A percentile compares a stretch with the other conserved stretches of the same genome.
Evolutionary conservation across 257 asterid species (phyloP).

Genomic region (Nyctanthes arbortristis): DNA sequence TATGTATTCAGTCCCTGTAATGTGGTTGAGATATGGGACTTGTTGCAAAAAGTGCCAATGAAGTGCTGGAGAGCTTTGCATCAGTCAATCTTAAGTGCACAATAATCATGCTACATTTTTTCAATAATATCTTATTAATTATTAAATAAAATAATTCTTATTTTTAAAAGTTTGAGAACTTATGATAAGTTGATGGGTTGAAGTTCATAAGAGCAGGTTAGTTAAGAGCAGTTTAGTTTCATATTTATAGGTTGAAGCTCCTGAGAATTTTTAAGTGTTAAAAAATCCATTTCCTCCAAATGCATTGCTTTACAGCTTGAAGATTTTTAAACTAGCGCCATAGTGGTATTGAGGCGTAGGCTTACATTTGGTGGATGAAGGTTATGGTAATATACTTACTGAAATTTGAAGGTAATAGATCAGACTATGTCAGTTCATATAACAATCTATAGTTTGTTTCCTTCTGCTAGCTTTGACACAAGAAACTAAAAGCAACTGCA

Average conservation of each 20-base stretch:
- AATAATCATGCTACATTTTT: not conserved
- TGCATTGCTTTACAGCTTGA: not conserved
- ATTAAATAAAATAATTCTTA: not conserved
- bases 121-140: not conserved
- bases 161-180: not conserved
- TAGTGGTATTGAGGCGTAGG: not conserved
- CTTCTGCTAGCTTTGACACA: not conserved
- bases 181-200: no score
- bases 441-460: not conserved
- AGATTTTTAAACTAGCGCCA: not conserved
- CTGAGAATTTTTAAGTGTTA: conserved; percentile 2
- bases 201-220: not conserved
- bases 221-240: no score
- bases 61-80: not conserved
- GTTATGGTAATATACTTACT: not conserved
- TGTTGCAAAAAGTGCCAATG: not conserved
- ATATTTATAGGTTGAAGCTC: not conserved
- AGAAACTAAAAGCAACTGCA: no score
- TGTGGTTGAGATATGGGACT: not conserved
- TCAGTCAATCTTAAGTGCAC: not conserved
- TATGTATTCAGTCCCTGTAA: conserved; percentile 33
- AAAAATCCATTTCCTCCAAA: conserved; percentile 1
- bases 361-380: not conserved
- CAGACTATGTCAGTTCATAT: not conserved
- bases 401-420: not conserved